Conservation (phyloP, 2,329 filamentous ascomycete genomes). For the Diaporthe eres region DNA sequence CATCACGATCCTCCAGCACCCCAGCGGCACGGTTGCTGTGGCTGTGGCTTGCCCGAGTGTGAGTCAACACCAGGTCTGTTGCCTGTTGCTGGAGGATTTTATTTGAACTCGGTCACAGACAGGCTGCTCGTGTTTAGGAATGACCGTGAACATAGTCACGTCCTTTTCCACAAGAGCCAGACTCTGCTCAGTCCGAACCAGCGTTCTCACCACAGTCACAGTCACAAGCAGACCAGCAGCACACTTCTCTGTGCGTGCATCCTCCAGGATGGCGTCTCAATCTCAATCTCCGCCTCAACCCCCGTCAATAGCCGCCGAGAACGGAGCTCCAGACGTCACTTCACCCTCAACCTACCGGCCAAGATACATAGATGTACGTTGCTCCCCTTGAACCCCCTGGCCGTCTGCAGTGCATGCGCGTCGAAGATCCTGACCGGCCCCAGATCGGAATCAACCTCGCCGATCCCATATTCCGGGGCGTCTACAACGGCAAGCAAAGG, state of each 20-base stretch:
- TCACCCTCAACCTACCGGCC: slow-evolving; percentile 56
- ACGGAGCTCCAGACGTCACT: slow-evolving; percentile 25
- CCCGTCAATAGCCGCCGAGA: slow-evolving; percentile 14
- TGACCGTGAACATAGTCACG: slow-evolving; percentile 19
- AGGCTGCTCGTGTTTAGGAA: not conserved
- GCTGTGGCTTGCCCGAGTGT: slow-evolving; percentile 16
- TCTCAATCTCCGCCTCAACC: slow-evolving; percentile 39
- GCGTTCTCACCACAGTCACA: slow-evolving; percentile 3
- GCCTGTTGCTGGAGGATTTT: slow-evolving; percentile 18
- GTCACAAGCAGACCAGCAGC: slow-evolving; percentile 2
- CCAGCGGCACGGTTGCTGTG: slow-evolving; percentile 16
- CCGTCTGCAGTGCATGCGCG: not conserved
- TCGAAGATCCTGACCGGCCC: slow-evolving; percentile 36
- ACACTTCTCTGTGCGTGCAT: slow-evolving; percentile 10
- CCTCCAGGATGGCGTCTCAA: slow-evolving; percentile 42
- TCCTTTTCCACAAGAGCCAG: slow-evolving; percentile 4
- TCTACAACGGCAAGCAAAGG: slow-evolving; percentile 83
- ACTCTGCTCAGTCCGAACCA: slow-evolving; percentile 2
- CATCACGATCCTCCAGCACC: slow-evolving; percentile 19
- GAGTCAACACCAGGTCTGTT: slow-evolving; percentile 25
- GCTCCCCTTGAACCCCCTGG: not conserved
- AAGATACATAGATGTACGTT: slow-evolving; percentile 74
- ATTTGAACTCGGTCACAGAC: not conserved
- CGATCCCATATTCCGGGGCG: slow-evolving; percentile 89
- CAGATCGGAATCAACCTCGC: slow-evolving; percentile 95